Conservation (phyloP, 345 rosid species). For the Eucalyptus cloeziana region DNA sequence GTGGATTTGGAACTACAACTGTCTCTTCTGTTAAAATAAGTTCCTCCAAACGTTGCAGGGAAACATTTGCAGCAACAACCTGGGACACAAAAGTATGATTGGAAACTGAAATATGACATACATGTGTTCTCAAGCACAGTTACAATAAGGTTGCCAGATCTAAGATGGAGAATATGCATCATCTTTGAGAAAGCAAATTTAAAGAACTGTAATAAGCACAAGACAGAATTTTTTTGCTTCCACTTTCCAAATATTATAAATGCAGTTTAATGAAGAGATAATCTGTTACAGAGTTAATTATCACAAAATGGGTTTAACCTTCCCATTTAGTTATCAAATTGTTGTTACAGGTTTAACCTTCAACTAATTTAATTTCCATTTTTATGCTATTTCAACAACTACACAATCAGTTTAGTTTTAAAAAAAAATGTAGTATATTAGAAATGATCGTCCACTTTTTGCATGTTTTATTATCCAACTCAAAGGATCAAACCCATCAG, state of each 20-base stretch:
- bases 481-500: background rate
- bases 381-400: background rate
- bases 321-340: background rate
- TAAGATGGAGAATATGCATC: background rate
- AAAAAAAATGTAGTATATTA: background rate
- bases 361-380: background rate
- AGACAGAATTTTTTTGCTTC: background rate
- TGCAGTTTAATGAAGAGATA: background rate
- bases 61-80: conserved; percentile 88
- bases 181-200: background rate
- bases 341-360: background rate
- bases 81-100: conserved; percentile 9
- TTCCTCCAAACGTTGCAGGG: conserved; percentile 84
- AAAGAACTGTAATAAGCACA: background rate
- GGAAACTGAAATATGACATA: background rate
- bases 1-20: conserved; percentile 58
- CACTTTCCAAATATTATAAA: background rate
- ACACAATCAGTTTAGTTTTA: background rate
- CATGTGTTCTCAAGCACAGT: background rate
- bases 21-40: conserved; percentile 79
- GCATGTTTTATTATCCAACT: background rate
- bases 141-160: background rate
- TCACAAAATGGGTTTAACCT: background rate
- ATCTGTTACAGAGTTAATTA: too few relatives aligned
- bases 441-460: background rate